Base-by-base conservation (phyloP, 2,329 filamentous ascomycete genomes). In the Akanthomyces muscarius region DNA sequence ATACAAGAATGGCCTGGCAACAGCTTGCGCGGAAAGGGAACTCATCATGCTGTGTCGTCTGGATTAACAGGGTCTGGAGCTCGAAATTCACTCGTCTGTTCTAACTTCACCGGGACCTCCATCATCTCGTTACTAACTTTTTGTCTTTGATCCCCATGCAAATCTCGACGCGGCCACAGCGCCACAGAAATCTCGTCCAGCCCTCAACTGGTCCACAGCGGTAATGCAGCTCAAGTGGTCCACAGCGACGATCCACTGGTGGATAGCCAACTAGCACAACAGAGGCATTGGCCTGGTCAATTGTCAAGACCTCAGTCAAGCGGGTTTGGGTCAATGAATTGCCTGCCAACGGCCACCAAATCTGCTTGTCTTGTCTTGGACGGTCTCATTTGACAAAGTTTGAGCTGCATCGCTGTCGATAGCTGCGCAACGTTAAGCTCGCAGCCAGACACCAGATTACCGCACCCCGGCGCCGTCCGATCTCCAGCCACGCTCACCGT, bases 381-480 rank as follows among this genome's bases (percentile, higher is more conserved):
- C 23, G 7, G 25, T 30, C 25, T 28, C 25, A n/a, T 55, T 21
- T 13, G 10, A 6, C 33, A 10, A n/a, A 13, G 45, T 30, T 36
- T 13, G 30, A 36, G 42, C n/a, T 11, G 42, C 41, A 48, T 7
- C 41, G 18, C 13, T 14, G 7, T 48, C 18, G 42, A 57, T 18
- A 47, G 11, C n/a, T 48, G 8, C 10, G 28, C 55, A 10, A 21
- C 23, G n/a, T n/a, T 48, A n/a, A 38, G 30, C 25, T 25, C 13
- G 21, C 44, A 48, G 55, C 44, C 42, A 30, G 28, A 30, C 28
- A 30, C 4, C 28, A 58, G 44, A 48, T 14, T 48, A 41, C 47
- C 47, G 41, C 30, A 50, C 8, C 13, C 48, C n/a, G 18, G 41
- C 56, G n/a, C 56, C 54, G 56, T 42, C 56, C 56, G 56, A 51